These are phyloP conservation scores for Mercurialis annua DNA, from an alignment of 345 rosid species.

Conservation along the genomic window DNA sequence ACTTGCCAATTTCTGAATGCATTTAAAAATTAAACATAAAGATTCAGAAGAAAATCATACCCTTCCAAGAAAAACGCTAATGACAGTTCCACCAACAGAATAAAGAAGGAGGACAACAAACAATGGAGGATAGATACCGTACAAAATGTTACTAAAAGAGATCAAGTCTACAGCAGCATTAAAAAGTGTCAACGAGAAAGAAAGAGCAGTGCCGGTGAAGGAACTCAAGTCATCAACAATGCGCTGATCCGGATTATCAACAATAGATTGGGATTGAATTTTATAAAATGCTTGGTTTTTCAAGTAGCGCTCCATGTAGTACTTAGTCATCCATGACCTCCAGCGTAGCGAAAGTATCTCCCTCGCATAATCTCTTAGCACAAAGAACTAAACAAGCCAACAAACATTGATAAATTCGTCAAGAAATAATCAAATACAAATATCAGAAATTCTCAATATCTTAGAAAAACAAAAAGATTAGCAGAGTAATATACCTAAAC, in stretches of 20 bases:
- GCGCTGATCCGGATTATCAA: slow-evolving; percentile 97
- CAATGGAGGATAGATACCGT: slow-evolving; percentile 84
- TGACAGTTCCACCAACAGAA: slow-evolving; percentile 82
- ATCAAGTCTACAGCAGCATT: slow-evolving; percentile 85
- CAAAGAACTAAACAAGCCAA: slow-evolving; percentile 52
- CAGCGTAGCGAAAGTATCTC: slow-evolving; percentile 81
- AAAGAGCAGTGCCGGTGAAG: slow-evolving; percentile 80
- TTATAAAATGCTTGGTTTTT: slow-evolving; percentile 73
- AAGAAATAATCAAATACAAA: background rate
- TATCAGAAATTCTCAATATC: background rate
- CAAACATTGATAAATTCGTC: background rate
- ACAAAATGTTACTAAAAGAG: slow-evolving; percentile 91
- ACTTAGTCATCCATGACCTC: slow-evolving; percentile 96
- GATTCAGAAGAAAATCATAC: slow-evolving; percentile 35
- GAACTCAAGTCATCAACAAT: slow-evolving; percentile 87
- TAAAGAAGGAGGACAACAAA: slow-evolving; percentile 74
- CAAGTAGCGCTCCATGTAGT: slow-evolving; percentile 81
- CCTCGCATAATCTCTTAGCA: slow-evolving; percentile 84
- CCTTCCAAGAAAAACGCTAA: slow-evolving; percentile 84
- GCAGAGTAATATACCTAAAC: slow-evolving; percentile 34
- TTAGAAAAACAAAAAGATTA: background rate
- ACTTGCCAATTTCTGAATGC: background rate
- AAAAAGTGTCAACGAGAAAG: slow-evolving; percentile 79
- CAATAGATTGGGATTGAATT: slow-evolving; percentile 86
- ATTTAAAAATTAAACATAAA: background rate